These are phyloP conservation scores for Camillea tinctor DNA, from an alignment of 2,329 filamentous ascomycete species.

Conservation along the genomic window DNA sequence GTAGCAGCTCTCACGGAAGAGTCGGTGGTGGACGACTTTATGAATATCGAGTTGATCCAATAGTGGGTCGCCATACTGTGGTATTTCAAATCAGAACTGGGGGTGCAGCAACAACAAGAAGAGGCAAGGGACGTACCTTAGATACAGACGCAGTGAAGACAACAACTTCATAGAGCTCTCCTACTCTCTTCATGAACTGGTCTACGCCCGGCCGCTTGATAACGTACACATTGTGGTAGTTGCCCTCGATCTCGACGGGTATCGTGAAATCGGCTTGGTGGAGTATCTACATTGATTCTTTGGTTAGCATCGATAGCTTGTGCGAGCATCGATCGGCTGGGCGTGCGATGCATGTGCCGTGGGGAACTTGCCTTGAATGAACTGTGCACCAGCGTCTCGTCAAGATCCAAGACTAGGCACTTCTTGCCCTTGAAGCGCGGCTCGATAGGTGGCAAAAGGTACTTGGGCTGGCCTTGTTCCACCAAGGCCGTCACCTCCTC, in stretches of 20 bases:
- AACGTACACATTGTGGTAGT: conserved; percentile 98
- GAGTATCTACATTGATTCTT: conserved; percentile 65
- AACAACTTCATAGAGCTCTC: conserved; percentile 96
- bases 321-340: no score
- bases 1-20: conserved; percentile 98
- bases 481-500: conserved; percentile 44
- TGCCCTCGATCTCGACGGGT: conserved; percentile 96
- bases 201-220: conserved; percentile 99
- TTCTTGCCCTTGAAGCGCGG: conserved; percentile 84
- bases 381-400: conserved; percentile 96
- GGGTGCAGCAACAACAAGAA: neutral
- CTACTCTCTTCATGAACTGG: conserved; percentile 97
- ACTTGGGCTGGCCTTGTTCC: conserved; percentile 55
- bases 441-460: conserved; percentile 77
- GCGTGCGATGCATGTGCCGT: neutral
- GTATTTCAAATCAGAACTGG: conserved; percentile 21
- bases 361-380: conserved; percentile 83
- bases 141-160: conserved; percentile 98
- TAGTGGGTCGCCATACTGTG: conserved; percentile 89
- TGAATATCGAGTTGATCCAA: conserved; percentile 97
- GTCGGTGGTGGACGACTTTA: conserved; percentile 88
- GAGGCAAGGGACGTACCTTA: conserved; percentile 63
- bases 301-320: neutral
- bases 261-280: conserved; percentile 99
- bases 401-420: conserved; percentile 90